These are phyloP conservation scores for Bryoerythrophyllum caledonicum DNA, from an alignment of 225 moss, liverwort and hornwort genomes.

Conservation along the genomic window DNA sequence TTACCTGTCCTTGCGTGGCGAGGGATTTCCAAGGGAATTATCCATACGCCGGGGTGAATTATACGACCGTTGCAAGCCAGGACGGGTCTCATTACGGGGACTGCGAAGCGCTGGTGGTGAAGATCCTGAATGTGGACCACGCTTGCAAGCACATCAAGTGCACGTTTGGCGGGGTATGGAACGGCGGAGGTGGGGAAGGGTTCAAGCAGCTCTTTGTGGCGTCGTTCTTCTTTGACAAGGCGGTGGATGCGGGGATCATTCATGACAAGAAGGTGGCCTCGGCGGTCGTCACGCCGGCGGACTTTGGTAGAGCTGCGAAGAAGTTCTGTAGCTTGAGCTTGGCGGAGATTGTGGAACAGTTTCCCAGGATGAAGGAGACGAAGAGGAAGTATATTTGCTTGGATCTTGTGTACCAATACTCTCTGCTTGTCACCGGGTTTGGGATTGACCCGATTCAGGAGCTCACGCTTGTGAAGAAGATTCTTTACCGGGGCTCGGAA, in stretches of 20 bases:
- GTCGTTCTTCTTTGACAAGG: slow-evolving; percentile 83
- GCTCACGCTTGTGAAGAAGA: slow-evolving; percentile 86
- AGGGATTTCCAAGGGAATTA: slow-evolving; percentile 54
- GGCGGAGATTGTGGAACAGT: slow-evolving; percentile 49
- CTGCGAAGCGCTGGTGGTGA: slow-evolving; percentile 53
- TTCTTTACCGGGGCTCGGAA: slow-evolving; percentile 56
- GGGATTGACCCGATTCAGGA: slow-evolving; percentile 63
- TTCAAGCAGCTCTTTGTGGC: slow-evolving; percentile 69
- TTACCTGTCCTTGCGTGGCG: slow-evolving; percentile 54
- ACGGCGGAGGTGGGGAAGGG: slow-evolving; percentile 77
- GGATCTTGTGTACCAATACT: slow-evolving; percentile 76
- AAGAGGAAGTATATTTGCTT: slow-evolving; percentile 74
- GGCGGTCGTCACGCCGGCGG: slow-evolving; percentile 55
- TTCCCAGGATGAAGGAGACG: slow-evolving; percentile 49
- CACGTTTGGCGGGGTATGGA: slow-evolving; percentile 83
- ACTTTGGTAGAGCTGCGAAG: slow-evolving; percentile 63
- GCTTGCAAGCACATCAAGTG: slow-evolving; percentile 66
- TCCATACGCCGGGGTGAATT: slow-evolving; percentile 42
- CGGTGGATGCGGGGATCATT: slow-evolving; percentile 66
- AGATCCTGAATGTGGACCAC: slow-evolving; percentile 54
- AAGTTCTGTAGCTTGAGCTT: slow-evolving; percentile 62
- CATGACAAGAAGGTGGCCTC: slow-evolving; percentile 36
- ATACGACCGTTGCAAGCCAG: slow-evolving; percentile 34
- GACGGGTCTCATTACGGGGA: slow-evolving; percentile 49
- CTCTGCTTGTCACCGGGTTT: slow-evolving; percentile 77